phyloP scores from a whole-genome alignment of 2,329 filamentous ascomycete genomes.

The Pseudogymnoascus destructans region DNA sequence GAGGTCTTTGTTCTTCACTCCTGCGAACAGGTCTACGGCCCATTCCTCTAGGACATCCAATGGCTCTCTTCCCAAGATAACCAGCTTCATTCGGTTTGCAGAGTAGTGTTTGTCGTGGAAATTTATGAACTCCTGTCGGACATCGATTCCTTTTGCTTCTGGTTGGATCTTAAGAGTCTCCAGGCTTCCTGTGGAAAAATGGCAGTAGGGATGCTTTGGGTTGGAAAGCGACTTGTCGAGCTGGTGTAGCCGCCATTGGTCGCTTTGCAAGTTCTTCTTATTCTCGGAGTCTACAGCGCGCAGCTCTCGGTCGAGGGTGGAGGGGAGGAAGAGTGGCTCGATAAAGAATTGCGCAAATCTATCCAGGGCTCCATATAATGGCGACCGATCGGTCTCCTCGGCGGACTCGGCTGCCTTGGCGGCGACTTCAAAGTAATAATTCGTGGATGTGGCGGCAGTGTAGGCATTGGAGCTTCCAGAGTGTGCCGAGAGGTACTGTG shows the following conservation, averaged over 20 bases:
- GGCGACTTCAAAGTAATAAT: conserved; percentile 94
- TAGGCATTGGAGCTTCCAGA: conserved; percentile 93
- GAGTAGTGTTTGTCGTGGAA: conserved; percentile 63
- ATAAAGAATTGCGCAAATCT: conserved; percentile 68
- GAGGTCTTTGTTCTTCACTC: conserved; percentile 54
- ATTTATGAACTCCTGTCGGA: conserved; percentile 58
- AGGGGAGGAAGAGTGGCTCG: conserved; percentile 55
- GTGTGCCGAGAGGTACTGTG: conserved; percentile 78
- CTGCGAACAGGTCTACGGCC: conserved; percentile 55
- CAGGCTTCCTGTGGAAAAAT: conserved; percentile 62
- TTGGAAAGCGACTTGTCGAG: conserved; percentile 58
- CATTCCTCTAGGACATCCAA: conserved; percentile 55
- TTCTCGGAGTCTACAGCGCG: conserved; percentile 65
- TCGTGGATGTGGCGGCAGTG: conserved; percentile 84
- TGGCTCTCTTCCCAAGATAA: conserved; percentile 52
- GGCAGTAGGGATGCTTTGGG: conserved; percentile 55
- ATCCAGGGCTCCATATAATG: conserved; percentile 58
- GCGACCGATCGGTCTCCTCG: conserved; percentile 38
- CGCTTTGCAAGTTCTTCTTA: conserved; percentile 67
- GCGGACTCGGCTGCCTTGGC: conserved; percentile 60
- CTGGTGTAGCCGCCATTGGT: conserved; percentile 59
- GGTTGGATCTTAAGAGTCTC: conserved; percentile 58
- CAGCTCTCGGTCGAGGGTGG: conserved; percentile 57
- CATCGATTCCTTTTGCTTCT: conserved; percentile 51
- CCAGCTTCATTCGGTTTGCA: conserved; percentile 62